Percentiles rank a stretch among this genome's conserved stretches.
These are phyloP conservation scores for Fusarium sororula DNA, from an alignment of 2,329 filamentous ascomycete genomes.

Conservation along the genomic window DNA sequence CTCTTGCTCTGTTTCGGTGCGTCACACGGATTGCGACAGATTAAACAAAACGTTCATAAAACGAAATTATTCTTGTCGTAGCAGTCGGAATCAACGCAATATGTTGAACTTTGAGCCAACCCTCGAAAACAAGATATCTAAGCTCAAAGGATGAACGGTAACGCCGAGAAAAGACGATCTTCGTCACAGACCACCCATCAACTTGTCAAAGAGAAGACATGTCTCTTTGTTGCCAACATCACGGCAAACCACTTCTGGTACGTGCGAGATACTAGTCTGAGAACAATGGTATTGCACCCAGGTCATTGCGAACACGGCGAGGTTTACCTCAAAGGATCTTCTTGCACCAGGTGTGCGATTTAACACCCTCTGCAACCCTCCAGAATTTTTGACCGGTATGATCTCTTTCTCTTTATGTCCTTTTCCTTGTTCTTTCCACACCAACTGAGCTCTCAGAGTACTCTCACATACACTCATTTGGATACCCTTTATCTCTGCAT, in stretches of 20 bases:
- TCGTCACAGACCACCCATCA: constrained; percentile 20
- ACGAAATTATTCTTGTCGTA: background rate
- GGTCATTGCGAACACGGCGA: background rate
- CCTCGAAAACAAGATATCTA: background rate
- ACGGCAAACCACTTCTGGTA: background rate
- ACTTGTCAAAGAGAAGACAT: constrained; percentile 5
- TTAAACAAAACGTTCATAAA: background rate
- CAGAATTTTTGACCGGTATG: background rate
- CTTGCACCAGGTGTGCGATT: constrained; percentile 4
- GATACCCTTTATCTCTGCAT: background rate
- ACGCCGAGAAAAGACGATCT: background rate
- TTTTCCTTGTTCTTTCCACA: background rate
- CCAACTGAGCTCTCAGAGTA: background rate
- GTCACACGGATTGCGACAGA: background rate
- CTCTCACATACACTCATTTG: background rate
- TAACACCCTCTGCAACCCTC: constrained; percentile 6
- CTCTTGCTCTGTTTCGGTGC: background rate
- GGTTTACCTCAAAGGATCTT: background rate
- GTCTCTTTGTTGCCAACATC: constrained; percentile 24
- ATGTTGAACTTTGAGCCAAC: background rate
- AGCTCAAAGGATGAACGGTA: constrained; percentile 10
- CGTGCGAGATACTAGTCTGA: background rate
- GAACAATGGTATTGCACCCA: constrained; percentile 27
- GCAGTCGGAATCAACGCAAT: background rate
- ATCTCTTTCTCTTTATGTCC: constrained; percentile 5